Evolutionary conservation across 73 alveolate genomes (phyloP).

Genomic region (Durusdinium trenchii): DNA sequence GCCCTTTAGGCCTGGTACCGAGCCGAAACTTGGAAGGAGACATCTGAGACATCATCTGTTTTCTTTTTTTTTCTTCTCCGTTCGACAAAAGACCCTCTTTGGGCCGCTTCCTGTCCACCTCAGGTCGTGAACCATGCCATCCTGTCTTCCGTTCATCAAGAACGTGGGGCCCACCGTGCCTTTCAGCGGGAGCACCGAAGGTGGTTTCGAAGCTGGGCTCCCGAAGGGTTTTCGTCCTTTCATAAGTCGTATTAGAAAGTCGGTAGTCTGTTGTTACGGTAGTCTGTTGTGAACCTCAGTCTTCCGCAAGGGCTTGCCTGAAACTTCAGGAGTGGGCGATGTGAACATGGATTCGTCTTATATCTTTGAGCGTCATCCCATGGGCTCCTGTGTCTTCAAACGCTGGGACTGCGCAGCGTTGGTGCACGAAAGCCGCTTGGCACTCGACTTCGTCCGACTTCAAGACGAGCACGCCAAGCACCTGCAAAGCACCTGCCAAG

Average conservation of each 20-base stretch:
- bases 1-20: no score
- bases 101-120: background rate
- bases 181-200: background rate
- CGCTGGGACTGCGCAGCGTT: conserved; percentile 67
- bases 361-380: conserved; percentile 33
- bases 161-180: conserved; percentile 49
- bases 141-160: conserved; percentile 29
- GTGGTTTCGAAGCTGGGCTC: background rate
- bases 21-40: no score
- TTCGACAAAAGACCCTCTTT: no score
- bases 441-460: background rate
- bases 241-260: no score
- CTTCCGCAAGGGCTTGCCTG: no score
- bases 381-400: conserved; percentile 60
- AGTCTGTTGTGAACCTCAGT: no score
- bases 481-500: no score
- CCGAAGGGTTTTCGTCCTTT: background rate
- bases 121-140: conserved; percentile 52
- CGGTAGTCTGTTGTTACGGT: no score
- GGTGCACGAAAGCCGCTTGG: conserved; percentile 42
- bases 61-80: no score
- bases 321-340: conserved; percentile 7
- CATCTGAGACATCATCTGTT: no score
- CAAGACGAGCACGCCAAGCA: background rate
- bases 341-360: conserved; percentile 38